Evolutionary conservation across 2,329 filamentous ascomycete genomes (phyloP), one percentile per base, ranked within the genome.

Genomic region (Verticillium zaregamsianum): DNA sequence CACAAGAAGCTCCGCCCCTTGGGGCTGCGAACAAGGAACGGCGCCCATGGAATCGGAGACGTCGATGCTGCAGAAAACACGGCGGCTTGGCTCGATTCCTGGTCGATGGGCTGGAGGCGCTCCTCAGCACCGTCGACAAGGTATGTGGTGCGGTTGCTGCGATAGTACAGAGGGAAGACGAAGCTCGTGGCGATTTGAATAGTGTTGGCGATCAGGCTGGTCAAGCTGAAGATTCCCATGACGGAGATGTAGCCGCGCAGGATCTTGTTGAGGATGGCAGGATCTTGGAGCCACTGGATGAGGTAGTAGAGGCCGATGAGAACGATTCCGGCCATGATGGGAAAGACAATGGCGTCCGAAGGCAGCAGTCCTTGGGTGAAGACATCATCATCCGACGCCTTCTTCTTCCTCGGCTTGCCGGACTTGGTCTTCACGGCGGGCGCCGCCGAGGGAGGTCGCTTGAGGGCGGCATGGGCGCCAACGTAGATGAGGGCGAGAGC

Each of bases 211-310:
- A 93, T 77, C 28, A 97, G 82, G 54, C 87, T 88, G 9, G 87
- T 82, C 17, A 95, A 82, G 64, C 91, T 92, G 64, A 90, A 88
- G n/a, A 96, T 76, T 0, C 91, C 92, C 71, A 94, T 87, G 62
- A 86, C 74, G 3, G 90, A 91, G 76, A 97, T 93, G 79, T 98
- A 97, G 70, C 84, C 87, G 45, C 91, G 89, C 25, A 98, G 79
- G 45, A 96, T 84, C 74, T 89, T 91, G 78, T 94, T 97, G 69
- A 98, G 77, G 25, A 96, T 79, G 12, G 87, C 82, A 1, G 93
- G 89, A 69, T 97, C 91, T 66, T 94, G 82, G 61, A 97, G 85
- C 84, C 90, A 95, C 73, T 96, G 92, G 71, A 98, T 92, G 63
- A 97, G 80, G 68, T 93, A 89, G 78, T 98, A 98, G 14, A 98